Base-by-base conservation (phyloP, 2,329 filamentous ascomycete genomes). In the Camillea tinctor region DNA sequence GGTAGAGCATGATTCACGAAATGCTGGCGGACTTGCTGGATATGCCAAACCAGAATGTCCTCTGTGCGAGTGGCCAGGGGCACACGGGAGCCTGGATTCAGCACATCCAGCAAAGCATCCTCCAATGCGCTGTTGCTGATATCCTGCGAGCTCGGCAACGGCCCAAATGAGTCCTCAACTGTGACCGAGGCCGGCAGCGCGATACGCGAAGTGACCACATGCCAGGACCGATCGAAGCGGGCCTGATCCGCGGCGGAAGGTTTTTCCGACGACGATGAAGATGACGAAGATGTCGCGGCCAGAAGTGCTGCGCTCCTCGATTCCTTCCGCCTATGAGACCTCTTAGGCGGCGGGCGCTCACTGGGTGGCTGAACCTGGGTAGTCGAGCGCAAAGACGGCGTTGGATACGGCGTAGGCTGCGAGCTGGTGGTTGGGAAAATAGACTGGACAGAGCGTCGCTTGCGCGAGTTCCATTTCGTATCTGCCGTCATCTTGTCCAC, bases 161-260 rank as follows among this genome's bases (percentile, higher is more conserved):
- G 73, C 26, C 82, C 83, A 67, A 84, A 84, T 22, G 81, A 82
- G 67, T 84, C 82, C 68, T 85, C 81, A 7, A 76, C 78, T 1
- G 83, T 76, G 50, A 84, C 81, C 9, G 82, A 83, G n/a, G 79
- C 72, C 8, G 85, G 83, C 21, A 89, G 76, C 52, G 80, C 79
- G 52, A 89, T 82, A 36, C 77, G 77, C 26, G 82, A 79, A 17
- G 85, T 88, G 61, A 88, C 85, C 24, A 78, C 74, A 69, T 86
- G 83, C 87, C 87, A 89, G 60, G 86, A 84, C 62, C 82, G 77
- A 69, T 88, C 84, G 79, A 82, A 87, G 63, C 78, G 79, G 57
- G 80, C 77, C 73, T 88, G 86, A 64, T 86, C 80, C 61, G 76
- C 74, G 55, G 74, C 71, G 59, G 75, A 66, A 52, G 62, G 44